Conservation (phyloP, 2,329 filamentous ascomycete genomes). For the Nannizziopsis arthrosporioides region DNA sequence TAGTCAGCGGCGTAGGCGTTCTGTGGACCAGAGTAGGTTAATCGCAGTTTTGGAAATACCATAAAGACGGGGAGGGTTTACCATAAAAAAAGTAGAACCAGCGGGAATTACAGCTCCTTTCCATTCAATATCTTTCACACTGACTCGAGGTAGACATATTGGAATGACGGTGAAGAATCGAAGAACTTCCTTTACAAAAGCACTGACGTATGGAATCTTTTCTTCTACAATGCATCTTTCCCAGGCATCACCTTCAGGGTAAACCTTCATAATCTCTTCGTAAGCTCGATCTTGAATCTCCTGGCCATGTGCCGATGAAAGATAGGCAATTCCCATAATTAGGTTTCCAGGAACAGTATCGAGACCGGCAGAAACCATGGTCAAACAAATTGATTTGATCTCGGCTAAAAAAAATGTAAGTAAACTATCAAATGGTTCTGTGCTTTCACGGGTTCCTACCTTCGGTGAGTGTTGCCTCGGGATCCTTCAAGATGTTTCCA, state of each 20-base stretch:
- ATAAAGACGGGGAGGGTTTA: constrained; percentile 19
- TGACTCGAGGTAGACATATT: constrained; percentile 61
- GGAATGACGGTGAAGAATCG: constrained; percentile 72
- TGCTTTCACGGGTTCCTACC: constrained; percentile 31
- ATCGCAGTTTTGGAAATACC: background rate
- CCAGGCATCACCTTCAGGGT: constrained; percentile 67
- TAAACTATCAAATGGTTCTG: constrained; percentile 21
- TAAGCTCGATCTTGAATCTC: constrained; percentile 59
- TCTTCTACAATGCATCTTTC: constrained; percentile 60
- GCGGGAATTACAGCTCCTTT: constrained; percentile 56
- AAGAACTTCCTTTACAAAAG: constrained; percentile 65
- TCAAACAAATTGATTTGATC: constrained; percentile 68
- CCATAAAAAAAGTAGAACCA: constrained; percentile 70
- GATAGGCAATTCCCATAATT: constrained; percentile 66
- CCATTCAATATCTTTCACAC: constrained; percentile 60
- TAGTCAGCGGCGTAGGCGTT: constrained; percentile 67
- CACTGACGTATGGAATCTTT: constrained; percentile 64
- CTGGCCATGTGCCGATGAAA: constrained; percentile 57
- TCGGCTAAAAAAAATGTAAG: constrained; percentile 48
- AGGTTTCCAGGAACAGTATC: constrained; percentile 72
- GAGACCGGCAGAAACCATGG: constrained; percentile 69
- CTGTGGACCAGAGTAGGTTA: constrained; percentile 22
- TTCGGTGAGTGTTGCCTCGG: constrained; percentile 56
- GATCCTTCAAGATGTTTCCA: constrained; percentile 59
- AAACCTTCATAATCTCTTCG: constrained; percentile 56